phyloP scores from a whole-genome alignment of 768 basidiomycete species.

The Peribolospora baueri region DNA sequence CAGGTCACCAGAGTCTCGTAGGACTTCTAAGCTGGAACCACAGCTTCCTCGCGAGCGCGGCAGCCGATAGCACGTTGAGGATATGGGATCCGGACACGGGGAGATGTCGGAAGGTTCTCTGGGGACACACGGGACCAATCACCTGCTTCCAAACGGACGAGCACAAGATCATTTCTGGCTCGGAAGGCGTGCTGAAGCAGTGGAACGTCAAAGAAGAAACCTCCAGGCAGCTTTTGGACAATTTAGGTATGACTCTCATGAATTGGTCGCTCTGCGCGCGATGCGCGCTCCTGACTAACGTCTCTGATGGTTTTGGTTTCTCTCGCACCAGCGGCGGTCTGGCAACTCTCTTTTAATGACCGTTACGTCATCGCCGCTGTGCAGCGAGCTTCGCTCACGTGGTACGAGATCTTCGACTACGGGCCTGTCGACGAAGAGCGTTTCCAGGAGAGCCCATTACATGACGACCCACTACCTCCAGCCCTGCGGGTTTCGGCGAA shows the following conservation, averaged over 20 bases:
- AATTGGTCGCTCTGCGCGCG: no score
- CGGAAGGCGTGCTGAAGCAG: slow-evolving; percentile 90
- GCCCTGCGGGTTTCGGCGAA: no score
- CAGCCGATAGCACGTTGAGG: slow-evolving; percentile 81
- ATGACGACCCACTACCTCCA: no score
- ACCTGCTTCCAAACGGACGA: slow-evolving; percentile 92
- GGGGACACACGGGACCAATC: slow-evolving; percentile 87
- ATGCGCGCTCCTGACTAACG: slow-evolving; percentile 63
- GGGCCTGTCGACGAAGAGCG: neutral
- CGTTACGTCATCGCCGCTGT: slow-evolving; percentile 76
- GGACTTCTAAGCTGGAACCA: slow-evolving; percentile 75
- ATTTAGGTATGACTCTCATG: no score
- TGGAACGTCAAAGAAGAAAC: slow-evolving; percentile 81
- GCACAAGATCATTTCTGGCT: slow-evolving; percentile 83
- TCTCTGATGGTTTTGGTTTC: slow-evolving; percentile 15
- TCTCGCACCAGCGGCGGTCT: slow-evolving; percentile 41
- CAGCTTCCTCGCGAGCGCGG: slow-evolving; percentile 77
- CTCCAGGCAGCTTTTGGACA: slow-evolving; percentile 26
- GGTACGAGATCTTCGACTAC: slow-evolving; percentile 22
- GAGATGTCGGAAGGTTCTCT: slow-evolving; percentile 51
- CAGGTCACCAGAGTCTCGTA: slow-evolving; percentile 83
- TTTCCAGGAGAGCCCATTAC: no score
- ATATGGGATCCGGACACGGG: slow-evolving; percentile 82
- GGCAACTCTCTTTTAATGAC: slow-evolving; percentile 92
- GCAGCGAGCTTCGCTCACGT: slow-evolving; percentile 18